Base-by-base conservation (phyloP, 495 filamentous ascomycete genomes). In the Podospora anserina region DNA sequence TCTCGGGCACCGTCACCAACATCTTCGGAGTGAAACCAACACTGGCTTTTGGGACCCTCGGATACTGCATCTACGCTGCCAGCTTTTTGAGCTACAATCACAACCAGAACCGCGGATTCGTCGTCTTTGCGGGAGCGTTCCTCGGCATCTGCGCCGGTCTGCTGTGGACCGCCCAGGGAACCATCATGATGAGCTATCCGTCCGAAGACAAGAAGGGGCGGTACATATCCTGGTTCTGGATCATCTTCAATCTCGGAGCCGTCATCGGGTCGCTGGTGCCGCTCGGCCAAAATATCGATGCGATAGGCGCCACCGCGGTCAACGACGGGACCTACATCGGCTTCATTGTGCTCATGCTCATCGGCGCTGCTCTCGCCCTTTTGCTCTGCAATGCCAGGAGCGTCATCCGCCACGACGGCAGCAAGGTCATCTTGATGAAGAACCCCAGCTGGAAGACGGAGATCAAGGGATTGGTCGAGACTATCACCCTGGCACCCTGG, bases 111-210 rank as follows among this genome's bases (percentile, higher is more conserved):
- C 81, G 80, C 54, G 91, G 90, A 15, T 89, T 96, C 72, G 90
- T 91, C 68, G 88, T 92, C 66, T 92, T 92, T 67, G 88, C 90
- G 58, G 91, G 91, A 65, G 88, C 88, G 18, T 83, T 91, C 27
- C 84, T 92, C 55, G 88, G 88, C 82, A 79, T 92, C 61, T 97
- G 92, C 79, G 93, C 91, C 30, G 93, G 91, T 74, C 78, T 97
- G 53, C 83, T 97, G 34, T 97, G 93, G 94, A 92, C 89, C 67
- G 94, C 92, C 0, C 94, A 97, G 79, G 94, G 94, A 67, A 91
- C 92, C 26, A 91, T 97, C 75, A 97, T 97, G 94, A 94, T 97
- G 89, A 88, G 90, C 66, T 97, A 97, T 77, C 94, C 94, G 0
- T 81, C 85, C 57, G 94, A 97, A 75, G 79, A 85, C 19, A 82